Conservation (phyloP, 2,329 filamentous ascomycete species). For the Colletotrichum sp. region DNA sequence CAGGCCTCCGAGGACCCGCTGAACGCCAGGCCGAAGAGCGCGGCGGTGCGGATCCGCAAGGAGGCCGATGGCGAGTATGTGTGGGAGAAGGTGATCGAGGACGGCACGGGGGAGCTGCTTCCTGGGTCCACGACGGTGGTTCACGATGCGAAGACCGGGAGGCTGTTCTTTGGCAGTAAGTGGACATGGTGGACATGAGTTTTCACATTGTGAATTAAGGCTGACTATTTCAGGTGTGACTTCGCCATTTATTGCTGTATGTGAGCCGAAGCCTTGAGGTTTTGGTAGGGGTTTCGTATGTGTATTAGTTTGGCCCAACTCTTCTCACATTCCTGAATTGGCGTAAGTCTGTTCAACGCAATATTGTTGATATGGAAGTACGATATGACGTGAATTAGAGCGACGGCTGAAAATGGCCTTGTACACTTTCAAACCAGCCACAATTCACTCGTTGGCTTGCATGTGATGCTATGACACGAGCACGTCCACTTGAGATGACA, state of each 20-base stretch:
- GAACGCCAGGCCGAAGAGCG: slow-evolving; percentile 15
- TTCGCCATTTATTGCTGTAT: slow-evolving; percentile 27
- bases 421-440: no score
- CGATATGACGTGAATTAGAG: no score
- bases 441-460: no score
- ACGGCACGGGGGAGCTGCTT: slow-evolving; percentile 27
- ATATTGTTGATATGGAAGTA: no score
- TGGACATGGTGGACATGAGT: background rate
- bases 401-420: no score
- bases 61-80: slow-evolving; percentile 12
- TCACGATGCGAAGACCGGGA: slow-evolving; percentile 31
- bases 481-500: no score
- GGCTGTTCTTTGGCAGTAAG: slow-evolving; percentile 31
- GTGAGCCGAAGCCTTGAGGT: slow-evolving; percentile 15
- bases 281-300: rapidly evolving
- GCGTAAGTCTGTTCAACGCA: no score
- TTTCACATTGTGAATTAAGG: background rate
- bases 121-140: slow-evolving; percentile 28
- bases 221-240: slow-evolving; percentile 17
- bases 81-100: slow-evolving; percentile 32
- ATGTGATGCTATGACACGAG: no score
- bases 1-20: slow-evolving; percentile 23
- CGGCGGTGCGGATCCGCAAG: slow-evolving; percentile 27
- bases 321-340: background rate
- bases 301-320: background rate